Base-by-base conservation (phyloP, 805 yeast genomes). In the Starmerella gropengiesseri region DNA sequence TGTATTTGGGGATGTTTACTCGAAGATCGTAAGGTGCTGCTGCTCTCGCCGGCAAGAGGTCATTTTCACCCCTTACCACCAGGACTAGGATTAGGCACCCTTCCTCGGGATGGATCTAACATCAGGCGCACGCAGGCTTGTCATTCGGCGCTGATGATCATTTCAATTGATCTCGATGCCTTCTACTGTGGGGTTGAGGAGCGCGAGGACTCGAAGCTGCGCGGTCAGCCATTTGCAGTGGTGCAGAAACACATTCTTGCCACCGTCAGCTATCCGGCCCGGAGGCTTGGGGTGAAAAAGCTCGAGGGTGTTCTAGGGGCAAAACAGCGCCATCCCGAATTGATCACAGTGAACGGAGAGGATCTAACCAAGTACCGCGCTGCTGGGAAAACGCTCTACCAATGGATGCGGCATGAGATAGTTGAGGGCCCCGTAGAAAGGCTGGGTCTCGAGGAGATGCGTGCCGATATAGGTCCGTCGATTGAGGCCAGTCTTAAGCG, bases 181-280 rank as follows among this genome's bases (percentile, higher is more conserved):
- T 60, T 59, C 39, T 60, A 60, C 43, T 59, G 63, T 40, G 63
- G 52, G 3, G 64, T 60, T 12, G 64, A 60, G 44, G 54, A 57
- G 40, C 51, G 43, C 19, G 40, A 37, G 14, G 53, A 59, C 40
- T 58, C 59, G 2, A 33, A 50, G 3, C 46, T 60, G 12, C 31
- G 41, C n/a, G 55, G 35, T 26, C 50, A 43, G 32, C 59, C 64
- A 18, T 60, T 60, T 33, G 50, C 56, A 5, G 62, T 60, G 8
- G 44, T 45, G 22, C 64, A 60, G 41, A 60, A 60, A 43, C 46
- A 57, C 29, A 41, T 51, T 19, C 50, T 58, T 1, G 59, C 61
- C n/a, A 57, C 63, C 1, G 41, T 54, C 26, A 55, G 58, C 38
- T 60, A 60, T 34, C 47, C 57, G 1, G 64, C 64, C 13, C 51